Conservation (phyloP, 2,329 filamentous ascomycete genomes). For the Aspergillus pseudoviridinutans region DNA sequence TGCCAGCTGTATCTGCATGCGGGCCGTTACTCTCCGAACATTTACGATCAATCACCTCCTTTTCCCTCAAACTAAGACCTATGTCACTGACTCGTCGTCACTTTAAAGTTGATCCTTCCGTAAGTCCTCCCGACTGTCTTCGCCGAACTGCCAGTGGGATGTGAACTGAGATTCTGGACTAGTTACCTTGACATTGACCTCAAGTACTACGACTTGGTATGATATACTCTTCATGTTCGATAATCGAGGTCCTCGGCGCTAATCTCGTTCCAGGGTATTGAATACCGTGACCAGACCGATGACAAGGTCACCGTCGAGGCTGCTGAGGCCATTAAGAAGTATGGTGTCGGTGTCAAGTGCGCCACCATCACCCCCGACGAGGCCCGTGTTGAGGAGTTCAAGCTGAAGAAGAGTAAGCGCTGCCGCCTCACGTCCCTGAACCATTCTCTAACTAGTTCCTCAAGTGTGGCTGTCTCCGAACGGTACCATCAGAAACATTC, state of each 20-base stretch:
- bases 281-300: constrained; percentile 93
- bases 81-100: constrained; percentile 1
- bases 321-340: constrained; percentile 97
- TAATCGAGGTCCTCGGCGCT: not conserved
- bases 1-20: constrained; percentile 3
- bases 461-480: constrained; percentile 97
- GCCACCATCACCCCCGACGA: constrained; percentile 99
- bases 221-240: constrained; percentile 12
- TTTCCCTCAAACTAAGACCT: not conserved
- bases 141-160: constrained; percentile 2
- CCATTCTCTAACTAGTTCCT: constrained; percentile 10
- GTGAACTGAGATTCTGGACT: constrained; percentile 15
- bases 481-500: constrained; percentile 70
- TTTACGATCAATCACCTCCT: constrained; percentile 4
- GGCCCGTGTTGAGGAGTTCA: constrained; percentile 93
- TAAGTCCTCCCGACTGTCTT: constrained; percentile 30
- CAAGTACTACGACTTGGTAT: constrained; percentile 87
- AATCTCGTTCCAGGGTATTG: constrained; percentile 57
- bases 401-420: constrained; percentile 87
- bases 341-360: constrained; percentile 98
- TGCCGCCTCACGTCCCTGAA: not conserved
- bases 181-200: constrained; percentile 92
- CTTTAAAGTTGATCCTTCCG: constrained; percentile 73
- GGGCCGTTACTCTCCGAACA: constrained; percentile 11
- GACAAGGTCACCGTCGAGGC: constrained; percentile 94